Evolutionary conservation across 176 grass and related monocot species (phyloP), one percentile per base, ranked within the genome.

Genomic region (Ensete ventricosum): DNA sequence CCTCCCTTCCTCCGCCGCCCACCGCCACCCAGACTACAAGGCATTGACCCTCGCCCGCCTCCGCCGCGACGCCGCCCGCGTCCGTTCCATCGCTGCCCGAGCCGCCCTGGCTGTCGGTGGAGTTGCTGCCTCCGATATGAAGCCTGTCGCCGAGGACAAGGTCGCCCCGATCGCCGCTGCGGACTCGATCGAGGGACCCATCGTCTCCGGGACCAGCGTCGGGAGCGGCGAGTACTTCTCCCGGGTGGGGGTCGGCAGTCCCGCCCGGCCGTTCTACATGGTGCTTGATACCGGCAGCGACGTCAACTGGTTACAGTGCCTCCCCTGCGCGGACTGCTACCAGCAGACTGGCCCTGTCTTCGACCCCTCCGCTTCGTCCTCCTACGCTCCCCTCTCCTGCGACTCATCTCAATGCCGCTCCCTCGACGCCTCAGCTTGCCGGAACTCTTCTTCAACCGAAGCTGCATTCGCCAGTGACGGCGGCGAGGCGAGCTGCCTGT

Each of bases 161-260:
- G 50, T 14, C 0, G 62, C 55, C 24, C 50, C 62, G 10, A 16
- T 78, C 4, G 73, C 81, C 0, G 77, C 85, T 2, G 74, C 74
- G 9, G 80, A 76, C 54, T 80, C 85, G 50, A 55, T 55, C 22
- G 72, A 74, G 72, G 72, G 95, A 16, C 95, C 95, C 3, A 81
- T 99, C 60, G 88, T 99, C 17, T 99, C 95, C 24, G 95, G 95
- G 1, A 92, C 92, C 0, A 88, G 88, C 14, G 86, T 87, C 26
- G 95, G 95, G 14, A 99, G 91, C 82, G 95, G 95, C 9, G 95
- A 99, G 86, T 99, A 99, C 86, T 99, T 99, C 88, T 99, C 95
- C 0, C 90, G 88, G 0, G 70, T 99, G 1, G 90, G 95, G 0
- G 27, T 99, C 5, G 95, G 95, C 3, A 87, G 69, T 12, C 95